These are phyloP conservation scores for Boletus patriciae DNA, from an alignment of 768 basidiomycete species.

Conservation along the genomic window DNA sequence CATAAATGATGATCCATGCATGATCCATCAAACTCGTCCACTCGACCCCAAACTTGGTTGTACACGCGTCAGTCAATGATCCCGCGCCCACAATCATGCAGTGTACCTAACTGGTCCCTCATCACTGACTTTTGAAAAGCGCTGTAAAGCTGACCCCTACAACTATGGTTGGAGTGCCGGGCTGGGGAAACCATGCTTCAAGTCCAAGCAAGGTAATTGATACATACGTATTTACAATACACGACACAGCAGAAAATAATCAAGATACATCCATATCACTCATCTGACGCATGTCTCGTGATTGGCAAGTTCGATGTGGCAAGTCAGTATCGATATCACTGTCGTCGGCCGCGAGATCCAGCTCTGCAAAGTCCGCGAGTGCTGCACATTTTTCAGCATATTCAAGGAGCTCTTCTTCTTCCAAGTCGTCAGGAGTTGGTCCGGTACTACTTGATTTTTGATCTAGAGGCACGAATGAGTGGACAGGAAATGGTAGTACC, in stretches of 20 bases:
- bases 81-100: too few relatives aligned
- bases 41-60: conserved; percentile 92
- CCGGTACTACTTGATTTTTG: conserved; percentile 10
- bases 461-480: conserved; percentile 11
- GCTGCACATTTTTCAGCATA: conserved; percentile 56
- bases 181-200: too few relatives aligned
- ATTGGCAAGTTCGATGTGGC: not conserved
- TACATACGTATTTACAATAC: conserved; percentile 11
- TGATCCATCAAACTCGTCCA: conserved; percentile 85
- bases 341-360: conserved; percentile 28
- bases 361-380: conserved; percentile 48
- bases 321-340: conserved; percentile 23
- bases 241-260: not conserved
- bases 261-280: conserved; percentile 31
- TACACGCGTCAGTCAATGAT: not conserved
- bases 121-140: too few relatives aligned
- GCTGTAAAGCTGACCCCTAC: too few relatives aligned
- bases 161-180: too few relatives aligned
- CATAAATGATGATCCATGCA: conserved; percentile 86
- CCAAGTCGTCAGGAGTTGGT: conserved; percentile 46
- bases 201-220: too few relatives aligned
- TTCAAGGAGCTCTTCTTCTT: conserved; percentile 57
- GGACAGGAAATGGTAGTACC: not conserved
- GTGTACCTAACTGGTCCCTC: conserved; percentile 88
- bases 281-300: not conserved